A percentile compares a stretch with the other conserved stretches of the same genome.
Conservation (phyloP, 2,329 filamentous ascomycete genomes). For the Aspergillus fijiensis region DNA sequence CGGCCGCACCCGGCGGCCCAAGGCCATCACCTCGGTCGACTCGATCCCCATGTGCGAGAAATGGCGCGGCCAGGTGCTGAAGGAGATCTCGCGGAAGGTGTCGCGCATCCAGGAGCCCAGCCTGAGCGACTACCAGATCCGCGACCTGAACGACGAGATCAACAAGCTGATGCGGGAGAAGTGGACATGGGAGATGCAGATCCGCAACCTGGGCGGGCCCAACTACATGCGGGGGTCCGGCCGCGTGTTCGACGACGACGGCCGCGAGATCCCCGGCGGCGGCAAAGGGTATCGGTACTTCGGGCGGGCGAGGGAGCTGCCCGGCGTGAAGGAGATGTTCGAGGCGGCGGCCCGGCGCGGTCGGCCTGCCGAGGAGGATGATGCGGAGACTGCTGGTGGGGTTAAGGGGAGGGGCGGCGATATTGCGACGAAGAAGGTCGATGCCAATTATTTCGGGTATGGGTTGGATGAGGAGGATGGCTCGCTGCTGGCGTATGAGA, state of each 20-base stretch:
- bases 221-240: constrained; percentile 84
- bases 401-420: constrained; percentile 38
- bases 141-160: constrained; percentile 98
- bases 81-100: constrained; percentile 95
- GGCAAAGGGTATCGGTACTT: constrained; percentile 95
- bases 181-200: constrained; percentile 98
- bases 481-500: constrained; percentile 75
- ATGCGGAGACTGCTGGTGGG: constrained; percentile 56
- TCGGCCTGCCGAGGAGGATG: constrained; percentile 64
- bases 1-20: constrained; percentile 83
- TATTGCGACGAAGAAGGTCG: constrained; percentile 65
- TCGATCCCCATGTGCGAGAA: constrained; percentile 88
- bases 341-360: constrained; percentile 68
- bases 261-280: constrained; percentile 66
- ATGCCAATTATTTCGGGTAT: constrained; percentile 95
- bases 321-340: constrained; percentile 94
- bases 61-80: constrained; percentile 96
- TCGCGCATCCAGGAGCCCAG: constrained; percentile 89
- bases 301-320: constrained; percentile 82
- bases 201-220: constrained; percentile 89
- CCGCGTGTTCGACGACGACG: constrained; percentile 71
- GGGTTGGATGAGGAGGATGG: constrained; percentile 90
- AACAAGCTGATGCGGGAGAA: constrained; percentile 99
- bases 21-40: constrained; percentile 82
- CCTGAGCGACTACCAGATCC: constrained; percentile 94